phyloP scores from a whole-genome alignment of 768 basidiomycete species.

The Cyclocybe aegerita region DNA sequence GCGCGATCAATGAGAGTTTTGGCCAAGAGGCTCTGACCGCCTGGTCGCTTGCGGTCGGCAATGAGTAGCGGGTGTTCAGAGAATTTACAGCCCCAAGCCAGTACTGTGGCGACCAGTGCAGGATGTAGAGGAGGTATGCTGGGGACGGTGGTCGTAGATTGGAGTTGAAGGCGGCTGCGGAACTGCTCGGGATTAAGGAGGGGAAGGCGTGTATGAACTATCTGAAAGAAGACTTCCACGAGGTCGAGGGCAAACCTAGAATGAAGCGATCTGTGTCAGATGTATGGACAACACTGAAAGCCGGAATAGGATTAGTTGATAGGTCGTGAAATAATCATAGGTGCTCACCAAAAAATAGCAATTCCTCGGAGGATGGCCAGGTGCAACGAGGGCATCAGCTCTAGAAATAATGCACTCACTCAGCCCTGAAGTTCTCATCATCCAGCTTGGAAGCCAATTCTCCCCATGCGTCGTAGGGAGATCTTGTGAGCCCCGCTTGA shows the following conservation, averaged over 20 bases:
- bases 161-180: conserved; percentile 63
- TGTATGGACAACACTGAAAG: conserved; percentile 10
- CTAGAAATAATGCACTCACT: conserved; percentile 59
- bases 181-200: conserved; percentile 84
- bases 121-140: conserved; percentile 57
- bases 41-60: conserved; percentile 69
- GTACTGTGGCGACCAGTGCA: conserved; percentile 78
- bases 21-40: conserved; percentile 74
- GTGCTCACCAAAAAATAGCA: conserved; percentile 10
- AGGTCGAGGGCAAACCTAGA: conserved; percentile 87
- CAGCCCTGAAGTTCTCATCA: conserved; percentile 71
- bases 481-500: conserved; percentile 32
- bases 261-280: conserved; percentile 15
- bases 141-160: conserved; percentile 26
- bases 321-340: conserved; percentile 1
- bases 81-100: conserved; percentile 93
- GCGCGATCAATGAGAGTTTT: conserved; percentile 78
- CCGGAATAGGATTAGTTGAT: conserved; percentile 14
- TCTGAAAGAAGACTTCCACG: conserved; percentile 93
- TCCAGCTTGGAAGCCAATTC: conserved; percentile 71
- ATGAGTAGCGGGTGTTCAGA: conserved; percentile 86
- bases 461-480: conserved; percentile 71
- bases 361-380: conserved; percentile 17
- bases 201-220: conserved; percentile 85
- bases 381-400: conserved; percentile 25